These are phyloP conservation scores for Rhytidiadelphus loreus DNA, from an alignment of 225 moss, liverwort and hornwort species.

Conservation along the genomic window DNA sequence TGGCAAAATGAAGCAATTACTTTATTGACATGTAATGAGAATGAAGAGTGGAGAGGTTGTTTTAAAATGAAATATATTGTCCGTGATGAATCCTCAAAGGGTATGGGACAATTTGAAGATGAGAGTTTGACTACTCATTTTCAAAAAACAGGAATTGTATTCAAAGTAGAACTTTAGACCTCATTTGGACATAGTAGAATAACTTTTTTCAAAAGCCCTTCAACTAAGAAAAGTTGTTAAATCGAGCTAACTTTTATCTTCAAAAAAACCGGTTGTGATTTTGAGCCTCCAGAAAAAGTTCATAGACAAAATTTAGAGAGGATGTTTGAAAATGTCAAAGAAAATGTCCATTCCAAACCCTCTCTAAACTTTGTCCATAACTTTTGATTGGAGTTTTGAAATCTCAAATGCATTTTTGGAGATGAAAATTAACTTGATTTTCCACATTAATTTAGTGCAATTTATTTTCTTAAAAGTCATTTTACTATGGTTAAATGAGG, in stretches of 20 bases:
- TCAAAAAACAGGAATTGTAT: background rate
- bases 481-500: background rate
- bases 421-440: background rate
- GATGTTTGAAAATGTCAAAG: background rate
- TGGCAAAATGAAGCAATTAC: too few relatives aligned
- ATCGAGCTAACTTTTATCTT: background rate
- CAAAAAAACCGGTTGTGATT: fast-evolving
- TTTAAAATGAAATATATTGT: background rate
- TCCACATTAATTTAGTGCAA: fast-evolving
- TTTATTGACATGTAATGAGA: too few relatives aligned
- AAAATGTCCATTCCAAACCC: background rate
- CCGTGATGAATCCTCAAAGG: fast-evolving
- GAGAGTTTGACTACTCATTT: too few relatives aligned
- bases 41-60: background rate
- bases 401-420: fast-evolving
- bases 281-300: fast-evolving
- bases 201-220: background rate
- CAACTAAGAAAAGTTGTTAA: fast-evolving
- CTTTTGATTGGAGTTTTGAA: background rate
- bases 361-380: background rate
- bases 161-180: background rate
- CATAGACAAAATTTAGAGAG: fast-evolving
- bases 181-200: background rate
- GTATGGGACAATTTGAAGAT: background rate
- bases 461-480: fast-evolving